Evolutionary conservation across 2,329 filamentous ascomycete species (phyloP).

Genomic region (Epichloe typhina): DNA sequence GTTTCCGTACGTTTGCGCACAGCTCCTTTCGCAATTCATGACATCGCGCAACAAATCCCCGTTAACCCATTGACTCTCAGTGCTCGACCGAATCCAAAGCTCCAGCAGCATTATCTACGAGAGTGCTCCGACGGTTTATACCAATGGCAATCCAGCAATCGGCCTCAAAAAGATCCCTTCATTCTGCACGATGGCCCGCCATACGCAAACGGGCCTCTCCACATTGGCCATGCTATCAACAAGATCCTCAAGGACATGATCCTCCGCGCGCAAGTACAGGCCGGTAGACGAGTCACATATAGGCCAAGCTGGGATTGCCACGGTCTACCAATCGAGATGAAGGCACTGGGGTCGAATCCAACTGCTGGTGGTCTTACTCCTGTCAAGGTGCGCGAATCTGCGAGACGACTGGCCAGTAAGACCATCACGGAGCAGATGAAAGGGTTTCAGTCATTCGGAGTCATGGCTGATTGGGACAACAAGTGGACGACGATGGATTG

Average conservation of each 20-base stretch:
- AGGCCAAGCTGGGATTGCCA: slow-evolving; percentile 97
- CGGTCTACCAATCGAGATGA: slow-evolving; percentile 91
- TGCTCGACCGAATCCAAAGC: slow-evolving; percentile 35
- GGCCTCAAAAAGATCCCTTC: slow-evolving; percentile 49
- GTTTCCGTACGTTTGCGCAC: slow-evolving; percentile 48
- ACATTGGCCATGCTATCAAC: slow-evolving; percentile 90
- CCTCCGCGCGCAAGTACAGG: slow-evolving; percentile 64
- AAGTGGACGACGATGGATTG: slow-evolving; percentile 71
- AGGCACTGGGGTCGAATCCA: slow-evolving; percentile 55
- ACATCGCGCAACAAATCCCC: background rate
- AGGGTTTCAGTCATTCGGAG: slow-evolving; percentile 57
- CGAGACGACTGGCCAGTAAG: slow-evolving; percentile 50
- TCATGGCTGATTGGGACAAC: slow-evolving; percentile 71
- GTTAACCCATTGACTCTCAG: slow-evolving; percentile 20
- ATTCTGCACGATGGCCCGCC: slow-evolving; percentile 90
- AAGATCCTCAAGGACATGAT: slow-evolving; percentile 96
- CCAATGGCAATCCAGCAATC: slow-evolving; percentile 59
- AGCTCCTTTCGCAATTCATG: background rate
- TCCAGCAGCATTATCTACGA: slow-evolving; percentile 48
- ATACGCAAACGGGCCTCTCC: slow-evolving; percentile 85
- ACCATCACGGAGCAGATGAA: slow-evolving; percentile 63
- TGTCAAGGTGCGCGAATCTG: slow-evolving; percentile 49
- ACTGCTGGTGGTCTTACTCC: slow-evolving; percentile 31
- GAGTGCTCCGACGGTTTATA: slow-evolving; percentile 82
- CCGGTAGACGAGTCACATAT: slow-evolving; percentile 60